Evolutionary conservation across 2,329 filamentous ascomycete genomes (phyloP).

Genomic region (Xylariaceae sp.): DNA sequence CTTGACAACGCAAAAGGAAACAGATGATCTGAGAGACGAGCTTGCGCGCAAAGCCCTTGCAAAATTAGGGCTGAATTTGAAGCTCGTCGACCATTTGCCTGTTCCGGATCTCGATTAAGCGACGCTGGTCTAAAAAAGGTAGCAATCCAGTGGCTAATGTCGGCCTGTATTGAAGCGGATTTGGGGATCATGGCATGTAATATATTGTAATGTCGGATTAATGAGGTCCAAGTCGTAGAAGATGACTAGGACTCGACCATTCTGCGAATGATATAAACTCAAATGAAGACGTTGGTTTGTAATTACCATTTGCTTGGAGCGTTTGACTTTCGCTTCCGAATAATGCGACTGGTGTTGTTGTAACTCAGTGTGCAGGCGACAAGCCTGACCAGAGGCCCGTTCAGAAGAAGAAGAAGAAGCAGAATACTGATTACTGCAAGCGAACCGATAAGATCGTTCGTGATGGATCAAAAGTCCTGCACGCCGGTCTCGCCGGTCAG

Average conservation of each 20-base stretch:
- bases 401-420: background rate
- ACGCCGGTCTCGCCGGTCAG: constrained; percentile 60
- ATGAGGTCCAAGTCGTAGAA: background rate
- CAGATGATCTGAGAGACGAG: constrained; percentile 57
- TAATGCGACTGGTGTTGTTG: background rate
- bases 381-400: background rate
- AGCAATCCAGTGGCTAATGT: background rate
- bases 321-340: background rate
- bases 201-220: background rate
- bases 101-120: constrained; percentile 58
- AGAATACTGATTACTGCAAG: background rate
- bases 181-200: background rate
- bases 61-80: constrained; percentile 61
- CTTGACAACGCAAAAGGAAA: constrained; percentile 65
- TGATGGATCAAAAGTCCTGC: constrained; percentile 56
- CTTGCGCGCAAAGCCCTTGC: constrained; percentile 60
- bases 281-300: background rate
- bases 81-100: constrained; percentile 69
- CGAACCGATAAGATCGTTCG: background rate
- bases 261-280: background rate
- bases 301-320: background rate
- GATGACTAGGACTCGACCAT: background rate
- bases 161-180: background rate
- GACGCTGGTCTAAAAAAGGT: background rate
- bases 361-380: background rate